These are phyloP conservation scores for Trypanosomatidae sp. DNA, from an alignment of 208 protist species.

Conservation along the genomic window DNA sequence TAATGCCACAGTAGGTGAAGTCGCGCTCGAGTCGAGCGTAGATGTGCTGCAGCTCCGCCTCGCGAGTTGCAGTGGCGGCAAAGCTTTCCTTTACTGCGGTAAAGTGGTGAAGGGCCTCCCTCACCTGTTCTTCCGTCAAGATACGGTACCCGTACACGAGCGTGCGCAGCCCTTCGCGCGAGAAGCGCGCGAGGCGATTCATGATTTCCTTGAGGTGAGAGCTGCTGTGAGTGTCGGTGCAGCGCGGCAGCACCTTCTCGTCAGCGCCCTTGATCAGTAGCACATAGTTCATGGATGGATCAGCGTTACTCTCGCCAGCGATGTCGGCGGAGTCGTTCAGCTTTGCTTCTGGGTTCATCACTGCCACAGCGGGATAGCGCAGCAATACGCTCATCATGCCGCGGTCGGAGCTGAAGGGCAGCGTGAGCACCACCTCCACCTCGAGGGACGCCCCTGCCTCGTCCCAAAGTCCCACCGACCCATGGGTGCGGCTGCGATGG, in stretches of 20 bases:
- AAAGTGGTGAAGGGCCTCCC: constrained; percentile 32
- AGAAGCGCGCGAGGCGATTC: constrained; percentile 28
- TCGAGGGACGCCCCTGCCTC: constrained; percentile 13
- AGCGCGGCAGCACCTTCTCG: constrained; percentile 65
- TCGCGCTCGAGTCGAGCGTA: constrained; percentile 87
- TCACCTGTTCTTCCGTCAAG: constrained; percentile 41
- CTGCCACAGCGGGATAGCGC: constrained; percentile 13
- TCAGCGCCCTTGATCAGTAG: constrained; percentile 84
- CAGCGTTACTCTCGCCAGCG: background rate
- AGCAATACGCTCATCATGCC: constrained; percentile 83
- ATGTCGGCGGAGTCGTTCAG: background rate
- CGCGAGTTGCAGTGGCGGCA: constrained; percentile 22
- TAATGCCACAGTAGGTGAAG: constrained; percentile 89
- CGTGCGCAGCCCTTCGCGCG: constrained; percentile 59
- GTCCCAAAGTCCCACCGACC: constrained; percentile 24
- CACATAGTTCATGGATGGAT: constrained; percentile 24
- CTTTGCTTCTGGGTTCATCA: background rate
- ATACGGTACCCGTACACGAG: constrained; percentile 64
- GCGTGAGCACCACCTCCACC: constrained; percentile 43
- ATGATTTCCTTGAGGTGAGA: constrained; percentile 22
- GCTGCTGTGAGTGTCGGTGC: constrained; percentile 26
- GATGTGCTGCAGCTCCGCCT: constrained; percentile 25
- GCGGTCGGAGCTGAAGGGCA: constrained; percentile 83
- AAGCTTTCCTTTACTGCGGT: constrained; percentile 21
- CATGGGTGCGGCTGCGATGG: constrained; percentile 38